Percentiles rank a stretch among this genome's conserved stretches.
Evolutionary conservation across 345 rosid species (phyloP).

Genomic region (thale cress (Arabidopsis thaliana)): TAIR10.1 NC_003071.7:17804501-17805000

Average conservation of each 20-base stretch:
- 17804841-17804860: slow-evolving; percentile 83
- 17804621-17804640: slow-evolving; percentile 91
- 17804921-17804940: slow-evolving; percentile 4
- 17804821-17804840: slow-evolving; percentile 91
- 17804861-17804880: slow-evolving; percentile 59
- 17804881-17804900: slow-evolving; percentile 27
- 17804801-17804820: slow-evolving; percentile 76
- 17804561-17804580: slow-evolving; percentile 44
- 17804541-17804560: neutral
- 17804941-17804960: slow-evolving; percentile 1
- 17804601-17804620: slow-evolving; percentile 92
- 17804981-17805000: slow-evolving; percentile 81
- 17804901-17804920: neutral
- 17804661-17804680: slow-evolving; percentile 95
- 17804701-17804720: neutral
- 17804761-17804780: neutral
- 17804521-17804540: neutral
- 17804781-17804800: slow-evolving; percentile 12
- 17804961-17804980: slow-evolving; percentile 11
- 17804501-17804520: neutral
- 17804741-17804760: neutral
- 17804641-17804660: slow-evolving; percentile 97
- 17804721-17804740: neutral
- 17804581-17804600: slow-evolving; percentile 96
- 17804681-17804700: slow-evolving; percentile 82